phyloP scores from a whole-genome alignment of 345 rosid species.

The Ailanthus altissimus region DNA sequence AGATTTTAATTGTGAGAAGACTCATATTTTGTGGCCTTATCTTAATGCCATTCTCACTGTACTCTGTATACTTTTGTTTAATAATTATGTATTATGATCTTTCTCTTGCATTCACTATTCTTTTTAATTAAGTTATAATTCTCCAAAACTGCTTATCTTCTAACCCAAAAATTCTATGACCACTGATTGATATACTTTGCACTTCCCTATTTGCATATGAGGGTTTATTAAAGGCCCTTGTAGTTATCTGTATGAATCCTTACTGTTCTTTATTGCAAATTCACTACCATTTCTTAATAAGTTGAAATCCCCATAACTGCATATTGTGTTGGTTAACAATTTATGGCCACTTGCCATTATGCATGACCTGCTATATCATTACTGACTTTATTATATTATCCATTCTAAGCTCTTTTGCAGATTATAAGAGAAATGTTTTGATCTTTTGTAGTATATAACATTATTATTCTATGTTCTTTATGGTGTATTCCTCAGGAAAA shows the following conservation, averaged over 20 bases:
- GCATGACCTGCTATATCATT: background rate
- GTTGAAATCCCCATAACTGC: background rate
- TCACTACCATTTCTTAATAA: background rate
- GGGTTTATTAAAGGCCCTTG: background rate
- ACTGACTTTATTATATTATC: background rate
- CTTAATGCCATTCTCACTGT: background rate
- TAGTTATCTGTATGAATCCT: background rate
- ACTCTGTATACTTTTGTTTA: background rate
- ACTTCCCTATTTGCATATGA: background rate
- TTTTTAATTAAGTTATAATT: background rate
- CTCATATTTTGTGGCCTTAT: background rate
- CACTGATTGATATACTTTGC: background rate
- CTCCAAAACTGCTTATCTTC: background rate
- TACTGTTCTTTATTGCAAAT: background rate
- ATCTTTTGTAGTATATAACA: background rate
- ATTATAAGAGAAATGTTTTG: background rate
- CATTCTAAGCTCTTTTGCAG: background rate
- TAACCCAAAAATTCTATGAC: background rate
- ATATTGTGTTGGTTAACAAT: background rate
- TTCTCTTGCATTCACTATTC: background rate
- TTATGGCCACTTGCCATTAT: background rate
- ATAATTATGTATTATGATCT: background rate
- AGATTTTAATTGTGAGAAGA: background rate
- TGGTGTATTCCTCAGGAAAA: constrained; percentile 57
- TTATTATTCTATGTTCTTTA: constrained; percentile 6